phyloP scores from a whole-genome alignment of 75 land plant genomes.

The Cunninghamia lanceolata region DNA sequence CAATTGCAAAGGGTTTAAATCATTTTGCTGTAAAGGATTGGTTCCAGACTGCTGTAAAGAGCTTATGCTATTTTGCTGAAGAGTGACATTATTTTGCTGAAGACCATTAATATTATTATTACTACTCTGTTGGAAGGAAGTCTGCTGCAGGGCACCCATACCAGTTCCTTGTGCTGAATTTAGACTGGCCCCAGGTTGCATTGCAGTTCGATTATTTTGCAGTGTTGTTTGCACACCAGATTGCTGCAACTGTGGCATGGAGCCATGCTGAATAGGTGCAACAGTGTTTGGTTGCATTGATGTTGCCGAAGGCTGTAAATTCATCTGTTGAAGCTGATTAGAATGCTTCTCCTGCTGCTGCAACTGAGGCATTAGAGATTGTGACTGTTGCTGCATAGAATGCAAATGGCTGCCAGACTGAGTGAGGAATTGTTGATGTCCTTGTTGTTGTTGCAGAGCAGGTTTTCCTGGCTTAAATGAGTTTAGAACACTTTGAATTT shows the following conservation, averaged over 20 bases:
- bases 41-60: constrained; percentile 48
- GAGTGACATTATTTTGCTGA: constrained; percentile 36
- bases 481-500: background rate
- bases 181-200: constrained; percentile 44
- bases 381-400: constrained; percentile 23
- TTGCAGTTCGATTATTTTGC: constrained; percentile 35
- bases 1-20: constrained; percentile 31
- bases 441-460: constrained; percentile 16
- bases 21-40: constrained; percentile 36
- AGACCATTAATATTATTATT: constrained; percentile 31
- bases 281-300: constrained; percentile 31
- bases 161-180: constrained; percentile 52
- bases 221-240: constrained; percentile 27
- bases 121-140: constrained; percentile 16
- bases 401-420: constrained; percentile 13
- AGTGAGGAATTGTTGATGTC: constrained; percentile 11
- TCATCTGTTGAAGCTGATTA: constrained; percentile 53
- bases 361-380: constrained; percentile 32
- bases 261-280: constrained; percentile 37
- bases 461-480: background rate
- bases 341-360: constrained; percentile 35
- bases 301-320: constrained; percentile 31
- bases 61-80: constrained; percentile 31
- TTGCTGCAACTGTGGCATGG: constrained; percentile 42
- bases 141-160: constrained; percentile 41